Percentiles rank a stretch among this genome's conserved stretches.
These are phyloP conservation scores for Fraxinus platypoda DNA, from an alignment of 305 asterid species.

Conservation along the genomic window DNA sequence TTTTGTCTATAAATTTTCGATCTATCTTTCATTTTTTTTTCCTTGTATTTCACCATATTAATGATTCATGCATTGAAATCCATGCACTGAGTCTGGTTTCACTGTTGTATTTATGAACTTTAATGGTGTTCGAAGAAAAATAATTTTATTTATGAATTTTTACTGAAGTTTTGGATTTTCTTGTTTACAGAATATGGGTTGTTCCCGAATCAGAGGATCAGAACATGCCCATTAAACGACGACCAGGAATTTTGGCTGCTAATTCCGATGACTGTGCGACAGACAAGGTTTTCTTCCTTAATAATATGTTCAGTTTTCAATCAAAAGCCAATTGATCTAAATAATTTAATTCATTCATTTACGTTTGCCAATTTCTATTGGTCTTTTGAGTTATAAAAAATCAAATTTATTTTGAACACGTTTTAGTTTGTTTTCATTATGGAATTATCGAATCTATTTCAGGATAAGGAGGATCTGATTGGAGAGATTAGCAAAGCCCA, in stretches of 20 bases:
- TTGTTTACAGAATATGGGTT: constrained; percentile 45
- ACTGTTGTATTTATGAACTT: neutral
- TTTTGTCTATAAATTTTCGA: neutral
- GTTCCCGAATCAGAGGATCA: constrained; percentile 34
- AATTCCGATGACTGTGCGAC: constrained; percentile 37
- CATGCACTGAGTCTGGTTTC: neutral
- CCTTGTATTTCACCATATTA: neutral
- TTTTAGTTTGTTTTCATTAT: neutral
- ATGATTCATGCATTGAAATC: constrained; percentile 8
- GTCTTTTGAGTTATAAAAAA: neutral
- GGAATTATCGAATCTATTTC: constrained; percentile 19
- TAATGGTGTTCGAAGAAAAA: neutral
- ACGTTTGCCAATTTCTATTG: neutral
- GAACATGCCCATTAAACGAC: constrained; percentile 24
- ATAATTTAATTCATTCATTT: neutral
- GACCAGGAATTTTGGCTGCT: constrained; percentile 30
- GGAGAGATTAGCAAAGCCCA: constrained; percentile 52
- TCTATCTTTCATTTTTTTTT: neutral
- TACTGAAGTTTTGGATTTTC: neutral
- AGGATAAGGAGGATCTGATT: constrained; percentile 44
- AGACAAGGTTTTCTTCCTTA: constrained; percentile 27
- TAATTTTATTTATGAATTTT: neutral
- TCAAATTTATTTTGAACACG: neutral
- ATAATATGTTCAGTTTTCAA: neutral
- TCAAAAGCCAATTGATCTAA: neutral